Conservation (phyloP, 768 basidiomycete species). For the Antrodiella citrinella region DNA sequence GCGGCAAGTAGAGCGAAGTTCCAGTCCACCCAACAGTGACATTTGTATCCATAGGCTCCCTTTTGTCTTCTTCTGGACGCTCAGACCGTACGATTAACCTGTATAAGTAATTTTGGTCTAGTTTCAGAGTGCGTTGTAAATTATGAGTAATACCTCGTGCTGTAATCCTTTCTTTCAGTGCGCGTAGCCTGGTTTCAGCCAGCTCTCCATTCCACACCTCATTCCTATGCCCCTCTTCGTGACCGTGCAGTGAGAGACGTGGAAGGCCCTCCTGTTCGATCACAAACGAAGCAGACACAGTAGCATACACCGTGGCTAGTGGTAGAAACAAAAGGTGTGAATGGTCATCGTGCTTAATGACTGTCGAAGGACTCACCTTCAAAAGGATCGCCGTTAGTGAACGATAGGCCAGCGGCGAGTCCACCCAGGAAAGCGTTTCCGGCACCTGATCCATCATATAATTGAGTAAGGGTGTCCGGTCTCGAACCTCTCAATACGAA, state of each 20-base stretch:
- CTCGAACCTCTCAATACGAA: no score
- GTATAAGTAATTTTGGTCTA: not conserved
- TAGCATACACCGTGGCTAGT: slow-evolving; percentile 62
- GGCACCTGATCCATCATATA: no score
- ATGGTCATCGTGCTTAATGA: no score
- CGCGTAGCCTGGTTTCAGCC: not conserved
- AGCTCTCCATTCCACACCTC: not conserved
- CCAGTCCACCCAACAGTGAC: slow-evolving; percentile 49
- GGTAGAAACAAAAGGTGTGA: slow-evolving; percentile 6
- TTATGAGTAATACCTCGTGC: not conserved
- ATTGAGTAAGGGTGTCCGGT: no score
- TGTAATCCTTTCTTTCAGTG: not conserved
- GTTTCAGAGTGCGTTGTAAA: not conserved
- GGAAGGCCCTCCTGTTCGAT: slow-evolving; percentile 83
- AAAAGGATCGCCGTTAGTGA: slow-evolving; percentile 49
- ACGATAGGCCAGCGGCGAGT: slow-evolving; percentile 60
- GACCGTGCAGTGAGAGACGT: not conserved
- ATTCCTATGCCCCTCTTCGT: not conserved
- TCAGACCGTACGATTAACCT: not conserved
- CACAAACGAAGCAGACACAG: slow-evolving; percentile 74
- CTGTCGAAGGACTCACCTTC: no score
- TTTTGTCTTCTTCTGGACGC: not conserved
- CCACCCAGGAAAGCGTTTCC: slow-evolving; percentile 88
- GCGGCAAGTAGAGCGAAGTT: slow-evolving; percentile 84
- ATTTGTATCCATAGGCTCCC: not conserved